phyloP scores from a whole-genome alignment of 768 basidiomycete genomes.

The Lactarius sp. region DNA sequence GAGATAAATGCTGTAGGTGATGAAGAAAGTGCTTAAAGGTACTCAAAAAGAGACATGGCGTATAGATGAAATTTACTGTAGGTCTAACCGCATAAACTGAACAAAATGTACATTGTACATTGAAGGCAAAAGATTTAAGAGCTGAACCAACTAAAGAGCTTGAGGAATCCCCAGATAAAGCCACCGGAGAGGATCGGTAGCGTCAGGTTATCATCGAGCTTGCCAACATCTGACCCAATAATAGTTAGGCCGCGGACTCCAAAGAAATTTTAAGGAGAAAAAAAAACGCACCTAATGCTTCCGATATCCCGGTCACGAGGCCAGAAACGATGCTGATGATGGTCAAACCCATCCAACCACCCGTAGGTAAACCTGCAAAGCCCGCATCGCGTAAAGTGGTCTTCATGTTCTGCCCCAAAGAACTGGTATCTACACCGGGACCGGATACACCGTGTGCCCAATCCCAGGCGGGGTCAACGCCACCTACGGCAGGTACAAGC shows the following conservation, averaged over 20 bases:
- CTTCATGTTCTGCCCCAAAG: constrained; percentile 29
- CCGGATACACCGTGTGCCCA: constrained; percentile 49
- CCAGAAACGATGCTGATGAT: constrained; percentile 62
- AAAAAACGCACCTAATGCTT: constrained; percentile 69
- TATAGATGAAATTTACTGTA: constrained; percentile 9
- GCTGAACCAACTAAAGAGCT: constrained; percentile 36
- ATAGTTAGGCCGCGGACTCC: background rate
- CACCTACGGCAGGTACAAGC: constrained; percentile 45
- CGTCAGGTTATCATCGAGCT: constrained; percentile 85
- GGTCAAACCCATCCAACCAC: constrained; percentile 48
- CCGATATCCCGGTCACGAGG: constrained; percentile 77
- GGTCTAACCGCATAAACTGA: constrained; percentile 3
- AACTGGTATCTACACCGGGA: constrained; percentile 24
- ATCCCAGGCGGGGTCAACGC: constrained; percentile 46
- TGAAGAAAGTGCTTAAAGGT: background rate
- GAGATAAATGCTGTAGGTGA: background rate
- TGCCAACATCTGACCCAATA: constrained; percentile 61
- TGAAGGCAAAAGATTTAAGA: constrained; percentile 8
- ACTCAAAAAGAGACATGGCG: background rate
- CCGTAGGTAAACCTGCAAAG: constrained; percentile 28
- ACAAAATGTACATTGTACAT: background rate
- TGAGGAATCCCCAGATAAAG: constrained; percentile 53
- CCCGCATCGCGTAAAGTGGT: constrained; percentile 27
- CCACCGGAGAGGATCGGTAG: constrained; percentile 84
- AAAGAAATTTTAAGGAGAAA: constrained; percentile 9